Evolutionary conservation across 495 filamentous ascomycete species (phyloP).

Genomic region (Tuber umbilicatum): DNA sequence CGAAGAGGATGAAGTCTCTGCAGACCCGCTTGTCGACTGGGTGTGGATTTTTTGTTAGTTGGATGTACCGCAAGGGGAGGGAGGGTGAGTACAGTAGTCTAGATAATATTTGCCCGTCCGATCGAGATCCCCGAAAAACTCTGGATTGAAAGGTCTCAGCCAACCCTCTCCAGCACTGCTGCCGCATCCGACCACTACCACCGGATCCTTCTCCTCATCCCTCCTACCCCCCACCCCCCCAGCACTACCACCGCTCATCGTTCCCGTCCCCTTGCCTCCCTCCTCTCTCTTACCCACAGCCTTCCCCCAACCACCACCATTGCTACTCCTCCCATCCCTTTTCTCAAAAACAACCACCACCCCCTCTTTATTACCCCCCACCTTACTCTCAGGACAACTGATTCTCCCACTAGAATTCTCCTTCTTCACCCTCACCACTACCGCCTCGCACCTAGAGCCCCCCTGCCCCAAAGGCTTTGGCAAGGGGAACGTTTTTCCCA

Average conservation of each 20-base stretch:
- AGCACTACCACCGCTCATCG: neutral
- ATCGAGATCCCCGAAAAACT: conserved; percentile 27
- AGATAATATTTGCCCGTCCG: conserved; percentile 32
- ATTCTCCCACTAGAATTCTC: neutral
- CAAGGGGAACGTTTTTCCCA: conserved; percentile 44
- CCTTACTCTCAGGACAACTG: neutral
- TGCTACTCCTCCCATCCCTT: neutral
- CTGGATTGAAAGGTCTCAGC: conserved; percentile 16
- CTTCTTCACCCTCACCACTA: neutral
- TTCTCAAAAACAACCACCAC: neutral
- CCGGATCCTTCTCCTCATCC: neutral
- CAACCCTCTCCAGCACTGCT: neutral
- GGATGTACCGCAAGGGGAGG: conserved; percentile 9
- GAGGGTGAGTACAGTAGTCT: conserved; percentile 34
- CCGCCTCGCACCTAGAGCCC: neutral
- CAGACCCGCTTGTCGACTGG: conserved; percentile 37
- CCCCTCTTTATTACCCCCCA: neutral
- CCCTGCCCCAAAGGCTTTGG: conserved; percentile 6
- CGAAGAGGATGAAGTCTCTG: conserved; percentile 40
- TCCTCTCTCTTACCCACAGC: neutral
- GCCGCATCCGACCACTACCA: neutral
- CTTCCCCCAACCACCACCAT: neutral
- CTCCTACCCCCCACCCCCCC: neutral
- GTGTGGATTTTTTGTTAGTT: conserved; percentile 14
- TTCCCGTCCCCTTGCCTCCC: neutral